Conservation (phyloP, 1,284 basidiomycete species). For the Tilletia caries region DNA sequence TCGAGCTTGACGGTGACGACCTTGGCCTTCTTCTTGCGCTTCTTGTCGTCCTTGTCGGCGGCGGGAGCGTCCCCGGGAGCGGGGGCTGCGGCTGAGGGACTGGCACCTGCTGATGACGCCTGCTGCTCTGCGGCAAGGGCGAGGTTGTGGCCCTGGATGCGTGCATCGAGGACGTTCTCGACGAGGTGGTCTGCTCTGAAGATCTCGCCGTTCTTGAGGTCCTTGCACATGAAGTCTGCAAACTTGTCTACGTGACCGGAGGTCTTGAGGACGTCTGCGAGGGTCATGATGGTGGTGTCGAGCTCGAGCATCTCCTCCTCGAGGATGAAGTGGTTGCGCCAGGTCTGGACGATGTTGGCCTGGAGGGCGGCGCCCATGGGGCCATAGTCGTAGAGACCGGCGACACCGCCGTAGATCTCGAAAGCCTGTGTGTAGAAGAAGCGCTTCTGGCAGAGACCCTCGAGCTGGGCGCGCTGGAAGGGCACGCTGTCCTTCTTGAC, state of each 20-base stretch:
- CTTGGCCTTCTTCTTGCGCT: conserved; percentile 80
- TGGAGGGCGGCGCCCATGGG: conserved; percentile 92
- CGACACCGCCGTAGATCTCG: conserved; percentile 97
- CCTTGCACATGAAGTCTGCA: conserved; percentile 99
- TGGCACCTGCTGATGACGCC: neutral
- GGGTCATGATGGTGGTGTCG: conserved; percentile 97
- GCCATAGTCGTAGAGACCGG: conserved; percentile 68
- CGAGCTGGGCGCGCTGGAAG: conserved; percentile 83
- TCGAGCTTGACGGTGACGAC: conserved; percentile 71
- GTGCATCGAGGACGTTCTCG: conserved; percentile 83
- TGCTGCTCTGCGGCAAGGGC: conserved; percentile 63
- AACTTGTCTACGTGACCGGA: conserved; percentile 98
- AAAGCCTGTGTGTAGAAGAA: conserved; percentile 99
- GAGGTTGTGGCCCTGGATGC: conserved; percentile 85
- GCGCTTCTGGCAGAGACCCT: conserved; percentile 79
- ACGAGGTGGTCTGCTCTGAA: conserved; percentile 96
- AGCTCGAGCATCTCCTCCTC: conserved; percentile 99
- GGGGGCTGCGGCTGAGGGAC: neutral
- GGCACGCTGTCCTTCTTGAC: conserved; percentile 63
- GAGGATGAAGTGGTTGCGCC: conserved; percentile 97
- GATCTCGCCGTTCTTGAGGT: conserved; percentile 88
- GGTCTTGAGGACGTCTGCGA: conserved; percentile 89
- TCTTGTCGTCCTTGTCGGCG: conserved; percentile 44
- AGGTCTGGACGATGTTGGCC: conserved; percentile 93
- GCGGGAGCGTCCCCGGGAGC: neutral